A percentile compares a stretch with the other conserved stretches of the same genome.
Conservation (phyloP, 139 green algal genomes). For the Haematococcus sp. region DNA sequence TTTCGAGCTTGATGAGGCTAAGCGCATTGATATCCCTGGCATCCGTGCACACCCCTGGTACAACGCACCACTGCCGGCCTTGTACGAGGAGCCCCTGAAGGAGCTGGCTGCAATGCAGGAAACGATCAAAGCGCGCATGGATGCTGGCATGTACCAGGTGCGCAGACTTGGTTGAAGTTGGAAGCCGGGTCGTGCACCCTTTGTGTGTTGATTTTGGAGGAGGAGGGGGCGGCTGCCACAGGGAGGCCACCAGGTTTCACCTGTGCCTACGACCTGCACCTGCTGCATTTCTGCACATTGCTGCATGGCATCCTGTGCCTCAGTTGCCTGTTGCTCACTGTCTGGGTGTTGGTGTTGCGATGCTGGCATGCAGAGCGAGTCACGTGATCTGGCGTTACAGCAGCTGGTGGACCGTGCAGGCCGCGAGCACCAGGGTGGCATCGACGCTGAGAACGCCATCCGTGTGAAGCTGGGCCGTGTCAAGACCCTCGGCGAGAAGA, state of each 20-base stretch:
- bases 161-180: no score
- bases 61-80: slow-evolving; percentile 62
- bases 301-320: no score
- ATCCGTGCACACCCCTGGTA: slow-evolving; percentile 93
- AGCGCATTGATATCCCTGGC: slow-evolving; percentile 71
- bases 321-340: no score
- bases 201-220: no score
- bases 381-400: background rate
- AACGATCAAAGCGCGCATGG: background rate
- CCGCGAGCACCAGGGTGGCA: background rate
- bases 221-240: no score
- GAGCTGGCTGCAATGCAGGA: slow-evolving; percentile 14
- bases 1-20: slow-evolving; percentile 39
- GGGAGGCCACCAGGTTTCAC: no score
- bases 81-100: slow-evolving; percentile 18
- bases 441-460: background rate
- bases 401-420: slow-evolving; percentile 7
- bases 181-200: no score
- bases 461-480: slow-evolving; percentile 2
- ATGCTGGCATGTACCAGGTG: background rate
- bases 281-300: background rate
- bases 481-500: background rate
- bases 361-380: slow-evolving; percentile 3
- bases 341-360: no score
- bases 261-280: background rate